These are phyloP conservation scores for Aspergillus novoparasiticus DNA, from an alignment of 2,329 filamentous ascomycete species.

Conservation along the genomic window DNA sequence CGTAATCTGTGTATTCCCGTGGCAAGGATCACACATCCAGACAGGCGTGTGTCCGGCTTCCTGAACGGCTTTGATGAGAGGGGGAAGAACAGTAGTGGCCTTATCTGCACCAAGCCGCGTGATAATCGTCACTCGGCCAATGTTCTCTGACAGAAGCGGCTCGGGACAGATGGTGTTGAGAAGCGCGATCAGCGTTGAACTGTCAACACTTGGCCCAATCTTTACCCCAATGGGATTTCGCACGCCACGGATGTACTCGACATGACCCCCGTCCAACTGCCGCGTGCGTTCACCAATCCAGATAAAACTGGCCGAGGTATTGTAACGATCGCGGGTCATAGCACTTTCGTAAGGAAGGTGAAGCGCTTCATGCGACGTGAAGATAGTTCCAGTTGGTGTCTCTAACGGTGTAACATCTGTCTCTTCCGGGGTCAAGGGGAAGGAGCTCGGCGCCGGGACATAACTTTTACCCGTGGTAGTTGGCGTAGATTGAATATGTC, in stretches of 20 bases:
- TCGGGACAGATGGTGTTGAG: slow-evolving; percentile 80
- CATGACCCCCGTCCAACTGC: slow-evolving; percentile 84
- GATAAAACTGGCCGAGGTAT: slow-evolving; percentile 90
- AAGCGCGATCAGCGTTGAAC: slow-evolving; percentile 71
- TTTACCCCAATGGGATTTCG: slow-evolving; percentile 94
- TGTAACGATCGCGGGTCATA: slow-evolving; percentile 77
- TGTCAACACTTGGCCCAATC: slow-evolving; percentile 79
- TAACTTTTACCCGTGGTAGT: background rate
- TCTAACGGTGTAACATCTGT: background rate
- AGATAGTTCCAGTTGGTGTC: slow-evolving; percentile 1
- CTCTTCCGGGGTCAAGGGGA: background rate
- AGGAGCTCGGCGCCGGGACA: background rate
- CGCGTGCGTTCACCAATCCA: slow-evolving; percentile 95
- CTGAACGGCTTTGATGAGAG: slow-evolving; percentile 86
- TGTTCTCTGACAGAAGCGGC: slow-evolving; percentile 74
- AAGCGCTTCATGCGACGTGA: slow-evolving; percentile 13
- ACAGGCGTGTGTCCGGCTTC: slow-evolving; percentile 72
- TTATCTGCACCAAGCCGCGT: slow-evolving; percentile 82
- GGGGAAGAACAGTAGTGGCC: slow-evolving; percentile 71
- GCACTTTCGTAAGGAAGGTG: slow-evolving; percentile 14
- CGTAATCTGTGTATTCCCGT: slow-evolving; percentile 70
- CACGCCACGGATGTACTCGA: slow-evolving; percentile 92
- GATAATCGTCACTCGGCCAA: slow-evolving; percentile 69
- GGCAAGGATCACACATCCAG: slow-evolving; percentile 98
- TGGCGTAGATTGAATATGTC: background rate